These are phyloP conservation scores for Aeminium ludgeri DNA, from an alignment of 495 filamentous ascomycete genomes.

Conservation along the genomic window DNA sequence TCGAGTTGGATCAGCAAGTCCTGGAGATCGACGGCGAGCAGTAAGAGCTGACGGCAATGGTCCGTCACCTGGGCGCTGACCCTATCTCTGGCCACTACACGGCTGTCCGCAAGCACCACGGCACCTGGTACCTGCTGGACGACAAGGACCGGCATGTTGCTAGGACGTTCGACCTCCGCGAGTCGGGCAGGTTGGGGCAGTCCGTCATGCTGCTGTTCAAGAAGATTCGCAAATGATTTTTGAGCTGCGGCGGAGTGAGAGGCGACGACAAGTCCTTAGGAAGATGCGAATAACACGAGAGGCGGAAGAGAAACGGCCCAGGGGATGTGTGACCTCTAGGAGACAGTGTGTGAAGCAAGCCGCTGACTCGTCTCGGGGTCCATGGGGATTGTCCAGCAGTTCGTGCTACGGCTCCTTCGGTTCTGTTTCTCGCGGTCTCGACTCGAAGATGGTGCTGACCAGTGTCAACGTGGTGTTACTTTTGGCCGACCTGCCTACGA, in stretches of 20 bases:
- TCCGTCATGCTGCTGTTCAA: slow-evolving; percentile 9
- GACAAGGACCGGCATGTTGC: slow-evolving; percentile 1
- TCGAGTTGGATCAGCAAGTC: neutral
- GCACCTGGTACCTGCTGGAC: slow-evolving; percentile 7
- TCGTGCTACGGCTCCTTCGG: too few species aligned
- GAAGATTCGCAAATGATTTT: slow-evolving; percentile 1
- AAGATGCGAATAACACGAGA: too few species aligned
- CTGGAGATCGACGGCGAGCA: neutral
- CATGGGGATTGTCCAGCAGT: too few species aligned
- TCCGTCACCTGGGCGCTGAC: neutral
- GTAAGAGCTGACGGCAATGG: slow-evolving; percentile 1
- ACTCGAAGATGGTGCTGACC: too few species aligned
- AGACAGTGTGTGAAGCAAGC: too few species aligned
- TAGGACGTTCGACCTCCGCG: neutral
- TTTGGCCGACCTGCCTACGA: too few species aligned
- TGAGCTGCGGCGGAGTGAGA: neutral
- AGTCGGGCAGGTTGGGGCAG: slow-evolving; percentile 3
- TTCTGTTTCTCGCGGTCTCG: too few species aligned
- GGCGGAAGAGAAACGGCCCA: too few species aligned
- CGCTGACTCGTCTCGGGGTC: too few species aligned
- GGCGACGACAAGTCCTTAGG: neutral
- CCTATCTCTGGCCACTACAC: slow-evolving; percentile 6
- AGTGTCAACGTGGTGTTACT: too few species aligned
- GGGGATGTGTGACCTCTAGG: too few species aligned
- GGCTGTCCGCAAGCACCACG: neutral